Evolutionary conservation across 352 stramenopile species (phyloP).

Genomic region (Pythium chondricola): DNA sequence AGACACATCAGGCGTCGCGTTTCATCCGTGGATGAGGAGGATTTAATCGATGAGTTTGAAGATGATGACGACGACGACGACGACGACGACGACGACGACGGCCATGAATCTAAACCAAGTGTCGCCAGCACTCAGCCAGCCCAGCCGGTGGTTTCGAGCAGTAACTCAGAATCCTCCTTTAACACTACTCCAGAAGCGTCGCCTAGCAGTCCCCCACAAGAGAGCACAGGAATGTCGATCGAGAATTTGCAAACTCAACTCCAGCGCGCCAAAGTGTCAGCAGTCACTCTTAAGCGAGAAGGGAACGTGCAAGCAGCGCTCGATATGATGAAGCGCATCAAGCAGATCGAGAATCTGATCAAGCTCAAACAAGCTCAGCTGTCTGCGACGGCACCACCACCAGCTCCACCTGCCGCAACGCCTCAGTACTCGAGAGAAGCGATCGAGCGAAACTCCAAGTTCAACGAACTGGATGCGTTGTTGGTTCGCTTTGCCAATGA

Average conservation of each 20-base stretch:
- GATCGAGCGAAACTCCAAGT: conserved; percentile 20
- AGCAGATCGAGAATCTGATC: conserved; percentile 63
- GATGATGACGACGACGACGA: conserved; percentile 31
- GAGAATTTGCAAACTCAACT: conserved; percentile 39
- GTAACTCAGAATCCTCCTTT: no score
- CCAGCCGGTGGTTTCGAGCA: no score
- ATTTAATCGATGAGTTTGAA: conserved; percentile 69
- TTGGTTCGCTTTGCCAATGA: conserved; percentile 64
- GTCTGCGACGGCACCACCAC: neutral
- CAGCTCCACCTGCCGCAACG: neutral
- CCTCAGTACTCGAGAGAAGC: conserved; percentile 7
- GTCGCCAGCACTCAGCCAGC: no score
- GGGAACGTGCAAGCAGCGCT: conserved; percentile 50
- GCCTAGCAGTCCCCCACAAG: neutral
- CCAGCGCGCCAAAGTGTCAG: conserved; percentile 29
- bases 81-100: neutral
- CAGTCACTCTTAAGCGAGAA: conserved; percentile 49
- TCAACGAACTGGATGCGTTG: conserved; percentile 53
- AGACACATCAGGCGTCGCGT: neutral
- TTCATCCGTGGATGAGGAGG: conserved; percentile 37
- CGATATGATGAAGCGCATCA: conserved; percentile 58
- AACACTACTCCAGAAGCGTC: no score
- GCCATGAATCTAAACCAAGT: no score
- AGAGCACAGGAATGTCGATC: conserved; percentile 14
- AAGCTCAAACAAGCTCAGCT: conserved; percentile 31